Evolutionary conservation across 2,329 filamentous ascomycete genomes (phyloP).

Genomic region (Alternaria dauci): DNA sequence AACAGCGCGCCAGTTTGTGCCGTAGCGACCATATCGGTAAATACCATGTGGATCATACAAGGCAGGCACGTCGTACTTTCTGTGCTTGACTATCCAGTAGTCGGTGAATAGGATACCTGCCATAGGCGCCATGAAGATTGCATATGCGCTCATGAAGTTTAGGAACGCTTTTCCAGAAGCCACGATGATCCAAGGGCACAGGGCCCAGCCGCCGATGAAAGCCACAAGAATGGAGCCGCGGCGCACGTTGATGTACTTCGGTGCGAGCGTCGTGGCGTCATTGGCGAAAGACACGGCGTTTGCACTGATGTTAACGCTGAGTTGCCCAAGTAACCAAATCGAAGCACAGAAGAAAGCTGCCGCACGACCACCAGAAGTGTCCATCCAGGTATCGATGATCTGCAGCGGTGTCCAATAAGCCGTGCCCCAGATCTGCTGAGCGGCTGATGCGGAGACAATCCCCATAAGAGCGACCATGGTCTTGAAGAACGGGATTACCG

Average conservation of each 20-base stretch:
- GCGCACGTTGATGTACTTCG: not conserved
- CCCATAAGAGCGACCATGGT: not conserved
- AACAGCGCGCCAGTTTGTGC: slow-evolving; percentile 33
- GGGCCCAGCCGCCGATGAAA: not conserved
- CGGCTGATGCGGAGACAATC: not conserved
- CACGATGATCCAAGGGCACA: not conserved
- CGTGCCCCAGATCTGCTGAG: not conserved
- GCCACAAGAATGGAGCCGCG: not conserved
- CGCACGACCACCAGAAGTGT: not conserved
- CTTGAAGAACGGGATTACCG: not conserved
- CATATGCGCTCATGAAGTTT: not conserved
- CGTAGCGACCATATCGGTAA: slow-evolving; percentile 27
- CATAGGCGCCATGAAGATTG: not conserved
- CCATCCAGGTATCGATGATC: not conserved
- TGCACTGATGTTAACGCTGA: not conserved
- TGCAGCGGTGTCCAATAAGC: not conserved
- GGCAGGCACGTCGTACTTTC: slow-evolving; percentile 10
- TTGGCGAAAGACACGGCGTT: not conserved
- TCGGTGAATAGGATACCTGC: slow-evolving; percentile 21
- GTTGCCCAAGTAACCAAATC: not conserved
- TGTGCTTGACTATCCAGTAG: slow-evolving; percentile 33
- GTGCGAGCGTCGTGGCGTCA: not conserved
- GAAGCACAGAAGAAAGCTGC: not conserved
- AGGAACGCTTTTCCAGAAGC: not conserved
- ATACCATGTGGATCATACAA: slow-evolving; percentile 16